Percentiles rank a stretch among this genome's conserved stretches.
phyloP scores from a whole-genome alignment of 169 alveolate genomes.

The Fabrea salina region DNA sequence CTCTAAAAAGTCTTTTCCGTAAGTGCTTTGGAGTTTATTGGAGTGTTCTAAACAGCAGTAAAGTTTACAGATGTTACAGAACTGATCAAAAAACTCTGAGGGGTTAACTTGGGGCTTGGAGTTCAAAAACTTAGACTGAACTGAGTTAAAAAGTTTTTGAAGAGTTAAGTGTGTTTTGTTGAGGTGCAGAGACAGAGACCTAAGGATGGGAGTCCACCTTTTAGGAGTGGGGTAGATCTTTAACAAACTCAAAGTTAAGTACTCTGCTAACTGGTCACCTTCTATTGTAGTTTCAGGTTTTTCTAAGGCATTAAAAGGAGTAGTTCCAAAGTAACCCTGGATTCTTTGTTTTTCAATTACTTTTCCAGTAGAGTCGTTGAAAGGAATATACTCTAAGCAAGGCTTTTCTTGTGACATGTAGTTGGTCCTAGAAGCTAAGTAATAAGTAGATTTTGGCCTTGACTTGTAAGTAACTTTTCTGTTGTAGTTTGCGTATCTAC shows the following conservation, averaged over 20 bases:
- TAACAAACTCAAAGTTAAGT: background rate
- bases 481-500: too few species aligned
- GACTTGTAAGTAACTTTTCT: too few species aligned
- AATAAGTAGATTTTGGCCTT: too few species aligned
- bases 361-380: too few species aligned
- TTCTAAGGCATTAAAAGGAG: background rate
- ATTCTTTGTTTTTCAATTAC: too few species aligned
- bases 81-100: background rate
- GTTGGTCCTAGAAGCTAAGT: too few species aligned
- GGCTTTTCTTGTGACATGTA: too few species aligned
- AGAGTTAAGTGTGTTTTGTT: background rate
- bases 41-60: background rate
- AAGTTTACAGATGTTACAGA: background rate
- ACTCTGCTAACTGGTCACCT: background rate
- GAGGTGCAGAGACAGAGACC: background rate
- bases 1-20: background rate
- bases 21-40: background rate
- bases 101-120: background rate
- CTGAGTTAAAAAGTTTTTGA: background rate
- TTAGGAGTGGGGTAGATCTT: background rate
- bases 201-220: background rate
- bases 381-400: too few species aligned
- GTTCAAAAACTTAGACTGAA: background rate
- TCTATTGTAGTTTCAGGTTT: background rate
- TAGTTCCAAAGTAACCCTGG: background rate